These are phyloP conservation scores for Ganoderma boninense DNA, from an alignment of 1,284 basidiomycete species.

Conservation along the genomic window DNA sequence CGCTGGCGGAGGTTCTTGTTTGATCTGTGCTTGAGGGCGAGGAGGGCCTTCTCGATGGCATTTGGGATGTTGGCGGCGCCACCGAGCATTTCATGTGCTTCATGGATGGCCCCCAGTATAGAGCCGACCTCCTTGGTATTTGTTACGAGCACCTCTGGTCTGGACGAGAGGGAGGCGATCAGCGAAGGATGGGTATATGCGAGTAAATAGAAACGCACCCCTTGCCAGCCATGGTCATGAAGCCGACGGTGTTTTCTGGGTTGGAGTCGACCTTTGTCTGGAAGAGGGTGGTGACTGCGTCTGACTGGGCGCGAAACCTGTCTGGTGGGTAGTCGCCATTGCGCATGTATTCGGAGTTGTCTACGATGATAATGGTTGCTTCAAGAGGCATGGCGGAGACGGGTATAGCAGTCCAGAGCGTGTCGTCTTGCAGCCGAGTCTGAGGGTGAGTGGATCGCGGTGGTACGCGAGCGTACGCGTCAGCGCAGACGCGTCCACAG, in stretches of 20 bases:
- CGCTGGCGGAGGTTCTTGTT: constrained; percentile 98
- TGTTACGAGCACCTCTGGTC: constrained; percentile 95
- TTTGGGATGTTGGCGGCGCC: constrained; percentile 89
- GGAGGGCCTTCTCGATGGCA: constrained; percentile 92
- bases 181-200: background rate
- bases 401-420: background rate
- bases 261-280: constrained; percentile 95
- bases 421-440: background rate
- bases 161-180: constrained; percentile 41
- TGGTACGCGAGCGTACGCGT: constrained; percentile 23
- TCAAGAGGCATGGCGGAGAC: constrained; percentile 86
- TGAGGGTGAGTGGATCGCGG: background rate
- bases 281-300: constrained; percentile 93
- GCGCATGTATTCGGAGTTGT: constrained; percentile 96
- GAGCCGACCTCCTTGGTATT: constrained; percentile 96
- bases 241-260: constrained; percentile 95
- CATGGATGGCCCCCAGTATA: constrained; percentile 84
- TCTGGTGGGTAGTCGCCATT: constrained; percentile 95
- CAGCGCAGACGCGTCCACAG: constrained; percentile 32
- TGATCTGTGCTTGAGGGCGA: constrained; percentile 97
- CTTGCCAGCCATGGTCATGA: constrained; percentile 98
- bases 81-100: constrained; percentile 73
- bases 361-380: constrained; percentile 92
- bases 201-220: constrained; percentile 67
- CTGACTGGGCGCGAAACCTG: constrained; percentile 89